A percentile compares a stretch with the other conserved stretches of the same genome.
These are phyloP conservation scores for Corylus avellana DNA, from an alignment of 306 rosid genomes.

Conservation along the genomic window DNA sequence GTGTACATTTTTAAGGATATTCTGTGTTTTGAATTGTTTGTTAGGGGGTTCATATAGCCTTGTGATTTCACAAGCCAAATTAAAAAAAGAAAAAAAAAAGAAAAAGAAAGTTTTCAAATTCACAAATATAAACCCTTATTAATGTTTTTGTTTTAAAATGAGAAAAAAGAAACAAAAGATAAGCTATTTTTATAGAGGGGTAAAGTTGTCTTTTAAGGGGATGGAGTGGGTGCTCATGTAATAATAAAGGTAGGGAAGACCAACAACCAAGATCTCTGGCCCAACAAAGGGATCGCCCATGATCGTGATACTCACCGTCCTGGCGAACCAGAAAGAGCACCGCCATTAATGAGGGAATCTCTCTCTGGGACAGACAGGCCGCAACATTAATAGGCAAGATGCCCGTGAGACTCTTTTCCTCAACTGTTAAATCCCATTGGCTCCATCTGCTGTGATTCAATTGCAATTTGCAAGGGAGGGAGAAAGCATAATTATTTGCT, in stretches of 20 bases:
- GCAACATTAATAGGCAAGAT: slow-evolving; percentile 54
- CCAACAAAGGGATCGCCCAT: slow-evolving; percentile 31
- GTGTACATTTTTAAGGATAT: too few species aligned
- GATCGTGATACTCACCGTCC: slow-evolving; percentile 54
- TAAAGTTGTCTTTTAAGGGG: background rate
- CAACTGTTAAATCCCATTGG: slow-evolving; percentile 26
- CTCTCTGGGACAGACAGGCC: slow-evolving; percentile 48
- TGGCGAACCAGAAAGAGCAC: slow-evolving; percentile 37
- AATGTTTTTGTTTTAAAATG: too few species aligned
- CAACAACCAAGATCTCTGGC: background rate
- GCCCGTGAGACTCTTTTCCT: slow-evolving; percentile 32
- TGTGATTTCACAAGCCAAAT: too few species aligned
- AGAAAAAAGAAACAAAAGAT: background rate
- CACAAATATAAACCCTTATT: too few species aligned
- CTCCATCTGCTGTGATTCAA: background rate
- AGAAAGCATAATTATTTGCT: background rate
- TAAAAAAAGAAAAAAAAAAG: too few species aligned
- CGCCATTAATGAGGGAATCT: slow-evolving; percentile 64
- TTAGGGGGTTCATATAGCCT: too few species aligned
- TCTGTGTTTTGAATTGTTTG: too few species aligned
- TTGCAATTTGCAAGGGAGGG: background rate
- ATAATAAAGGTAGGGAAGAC: background rate
- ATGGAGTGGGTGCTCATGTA: background rate
- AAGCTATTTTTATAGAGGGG: background rate
- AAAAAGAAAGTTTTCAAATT: too few species aligned